phyloP scores from a whole-genome alignment of 2,329 filamentous ascomycete species.

The Calonectria honghensis region DNA sequence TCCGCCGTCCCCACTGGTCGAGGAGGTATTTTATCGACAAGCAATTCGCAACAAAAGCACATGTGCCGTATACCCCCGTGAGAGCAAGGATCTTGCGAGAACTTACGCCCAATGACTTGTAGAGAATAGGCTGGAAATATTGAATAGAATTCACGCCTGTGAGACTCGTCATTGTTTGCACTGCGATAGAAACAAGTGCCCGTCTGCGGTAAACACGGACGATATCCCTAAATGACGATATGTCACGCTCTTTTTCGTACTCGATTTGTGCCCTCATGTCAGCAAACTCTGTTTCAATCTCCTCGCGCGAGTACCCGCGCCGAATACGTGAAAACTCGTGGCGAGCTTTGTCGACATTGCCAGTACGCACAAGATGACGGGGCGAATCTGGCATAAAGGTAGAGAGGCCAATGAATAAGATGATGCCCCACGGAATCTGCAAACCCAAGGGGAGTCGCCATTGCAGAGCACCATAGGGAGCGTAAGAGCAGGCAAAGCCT shows the following conservation, averaged over 20 bases:
- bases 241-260: conserved; percentile 5
- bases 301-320: not conserved
- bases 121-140: not conserved
- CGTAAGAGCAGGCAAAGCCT: not conserved
- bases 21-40: not conserved
- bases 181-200: not conserved
- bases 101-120: not conserved
- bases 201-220: not conserved
- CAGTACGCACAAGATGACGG: not conserved
- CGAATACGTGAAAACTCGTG: not conserved
- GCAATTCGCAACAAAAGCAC: not conserved
- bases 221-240: not conserved
- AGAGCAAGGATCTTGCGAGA: conserved; percentile 2
- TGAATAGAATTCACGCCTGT: not conserved
- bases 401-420: not conserved
- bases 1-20: conserved; percentile 12
- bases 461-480: not conserved
- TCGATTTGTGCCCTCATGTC: conserved; percentile 13
- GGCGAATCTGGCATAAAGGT: conserved; percentile 12
- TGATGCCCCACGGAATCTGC: conserved; percentile 8
- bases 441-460: not conserved
- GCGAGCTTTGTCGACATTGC: not conserved
- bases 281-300: conserved; percentile 12
- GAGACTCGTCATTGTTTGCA: conserved; percentile 7
- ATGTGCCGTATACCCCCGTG: not conserved